phyloP scores from a whole-genome alignment of 1,284 basidiomycete species.

The Phylloboletellus chloephorus region DNA sequence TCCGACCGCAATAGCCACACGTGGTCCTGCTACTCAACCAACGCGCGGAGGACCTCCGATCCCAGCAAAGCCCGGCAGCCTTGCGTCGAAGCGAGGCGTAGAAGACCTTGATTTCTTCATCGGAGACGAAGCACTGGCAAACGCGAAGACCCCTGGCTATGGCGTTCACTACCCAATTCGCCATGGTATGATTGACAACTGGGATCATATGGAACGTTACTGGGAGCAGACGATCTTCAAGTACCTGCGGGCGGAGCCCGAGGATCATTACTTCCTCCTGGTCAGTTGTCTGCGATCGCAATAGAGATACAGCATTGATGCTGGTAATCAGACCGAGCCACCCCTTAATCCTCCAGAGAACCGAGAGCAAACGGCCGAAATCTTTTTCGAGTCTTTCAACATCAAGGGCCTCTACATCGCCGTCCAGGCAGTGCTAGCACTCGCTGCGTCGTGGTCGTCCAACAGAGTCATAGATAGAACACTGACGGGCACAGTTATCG shows the following conservation, averaged over 20 bases:
- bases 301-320: slow-evolving; percentile 4
- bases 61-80: slow-evolving; percentile 83
- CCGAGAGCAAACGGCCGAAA: slow-evolving; percentile 97
- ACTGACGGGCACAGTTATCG: slow-evolving; percentile 96
- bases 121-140: slow-evolving; percentile 95
- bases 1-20: slow-evolving; percentile 91
- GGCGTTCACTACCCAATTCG: slow-evolving; percentile 95
- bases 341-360: slow-evolving; percentile 99
- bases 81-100: slow-evolving; percentile 95
- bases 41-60: slow-evolving; percentile 65
- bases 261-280: slow-evolving; percentile 97
- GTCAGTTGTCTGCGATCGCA: slow-evolving; percentile 45
- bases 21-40: slow-evolving; percentile 59
- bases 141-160: slow-evolving; percentile 87
- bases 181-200: slow-evolving; percentile 98
- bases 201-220: slow-evolving; percentile 99
- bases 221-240: slow-evolving; percentile 99
- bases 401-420: slow-evolving; percentile 98
- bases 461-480: slow-evolving; percentile 90
- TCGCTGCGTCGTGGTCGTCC: slow-evolving; percentile 97
- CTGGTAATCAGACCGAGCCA: slow-evolving; percentile 78
- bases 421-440: slow-evolving; percentile 97
- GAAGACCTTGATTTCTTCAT: slow-evolving; percentile 99
- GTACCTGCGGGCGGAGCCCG: slow-evolving; percentile 96
- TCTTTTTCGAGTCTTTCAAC: slow-evolving; percentile 99